Evolutionary conservation across 257 asterid species (phyloP).

Genomic region (Datura wrightii): DNA sequence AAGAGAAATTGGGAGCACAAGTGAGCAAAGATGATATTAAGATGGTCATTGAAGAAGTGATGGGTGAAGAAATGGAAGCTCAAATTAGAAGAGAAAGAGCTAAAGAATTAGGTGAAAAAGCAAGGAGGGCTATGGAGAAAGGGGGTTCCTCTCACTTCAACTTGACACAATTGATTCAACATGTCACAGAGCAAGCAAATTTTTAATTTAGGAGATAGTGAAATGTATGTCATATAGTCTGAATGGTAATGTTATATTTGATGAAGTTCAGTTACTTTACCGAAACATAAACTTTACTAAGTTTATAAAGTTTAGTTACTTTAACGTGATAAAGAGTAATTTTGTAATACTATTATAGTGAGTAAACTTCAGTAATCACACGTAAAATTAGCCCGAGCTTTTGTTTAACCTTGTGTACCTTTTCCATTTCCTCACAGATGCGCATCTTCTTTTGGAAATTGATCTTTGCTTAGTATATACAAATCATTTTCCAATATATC

Average conservation of each 20-base stretch:
- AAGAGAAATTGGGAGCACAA: slow-evolving; percentile 23
- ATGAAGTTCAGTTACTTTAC: background rate
- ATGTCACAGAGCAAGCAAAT: slow-evolving; percentile 27
- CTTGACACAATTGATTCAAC: slow-evolving; percentile 43
- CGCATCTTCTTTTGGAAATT: background rate
- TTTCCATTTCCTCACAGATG: background rate
- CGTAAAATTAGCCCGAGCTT: too few species aligned
- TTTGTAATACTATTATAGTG: too few species aligned
- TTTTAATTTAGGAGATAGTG: background rate
- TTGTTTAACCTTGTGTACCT: background rate
- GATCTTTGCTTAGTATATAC: background rate
- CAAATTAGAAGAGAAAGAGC: slow-evolving; percentile 49
- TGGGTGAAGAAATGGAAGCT: slow-evolving; percentile 45
- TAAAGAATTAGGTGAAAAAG: slow-evolving; percentile 41
- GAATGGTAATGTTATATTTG: background rate
- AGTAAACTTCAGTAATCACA: background rate
- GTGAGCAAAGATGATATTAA: slow-evolving; percentile 38
- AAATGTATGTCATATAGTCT: background rate
- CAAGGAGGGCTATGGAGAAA: slow-evolving; percentile 41
- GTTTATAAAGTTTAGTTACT: too few species aligned
- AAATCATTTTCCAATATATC: too few species aligned
- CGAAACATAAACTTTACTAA: too few species aligned
- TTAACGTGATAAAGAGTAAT: background rate
- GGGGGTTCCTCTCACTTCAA: slow-evolving; percentile 52
- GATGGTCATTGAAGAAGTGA: slow-evolving; percentile 35